A percentile compares a stretch with the other conserved stretches of the same genome.
phyloP scores from a whole-genome alignment of 352 stramenopile species.

The Phytopythium oedochilum region DNA sequence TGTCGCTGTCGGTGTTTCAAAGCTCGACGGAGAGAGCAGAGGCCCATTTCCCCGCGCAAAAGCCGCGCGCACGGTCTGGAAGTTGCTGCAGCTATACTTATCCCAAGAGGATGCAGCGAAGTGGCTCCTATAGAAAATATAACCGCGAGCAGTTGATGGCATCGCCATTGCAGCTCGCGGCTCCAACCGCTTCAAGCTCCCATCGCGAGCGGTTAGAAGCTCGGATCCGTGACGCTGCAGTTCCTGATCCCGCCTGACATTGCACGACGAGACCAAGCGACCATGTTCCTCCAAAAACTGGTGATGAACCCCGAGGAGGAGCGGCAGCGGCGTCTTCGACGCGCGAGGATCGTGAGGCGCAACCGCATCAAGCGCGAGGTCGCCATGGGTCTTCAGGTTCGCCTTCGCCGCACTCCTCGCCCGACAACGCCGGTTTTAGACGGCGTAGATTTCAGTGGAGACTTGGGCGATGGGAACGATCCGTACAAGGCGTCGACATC shows the following conservation, averaged over 20 bases:
- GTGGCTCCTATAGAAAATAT: background rate
- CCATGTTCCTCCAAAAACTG: conserved; percentile 48
- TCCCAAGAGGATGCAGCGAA: conserved; percentile 2
- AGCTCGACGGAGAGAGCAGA: background rate
- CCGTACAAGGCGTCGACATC: conserved; percentile 1
- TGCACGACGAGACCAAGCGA: background rate
- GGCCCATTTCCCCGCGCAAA: background rate
- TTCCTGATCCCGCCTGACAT: too few relatives aligned
- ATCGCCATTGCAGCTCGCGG: background rate
- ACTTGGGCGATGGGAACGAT: background rate
- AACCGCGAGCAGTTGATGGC: conserved; percentile 1
- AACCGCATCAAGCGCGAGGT: conserved; percentile 63
- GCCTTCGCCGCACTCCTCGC: conserved; percentile 10
- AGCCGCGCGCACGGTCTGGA: background rate
- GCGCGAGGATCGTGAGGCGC: conserved; percentile 47
- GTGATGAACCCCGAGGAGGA: conserved; percentile 47
- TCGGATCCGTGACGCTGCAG: background rate
- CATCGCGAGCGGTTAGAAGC: background rate
- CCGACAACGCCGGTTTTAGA: conserved; percentile 11
- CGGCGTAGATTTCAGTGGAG: background rate
- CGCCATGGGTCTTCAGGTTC: conserved; percentile 27
- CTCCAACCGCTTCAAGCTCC: background rate
- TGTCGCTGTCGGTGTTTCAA: too few relatives aligned
- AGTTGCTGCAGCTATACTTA: conserved; percentile 7
- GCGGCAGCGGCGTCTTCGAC: conserved; percentile 29